Conservation (phyloP, 345 rosid species). For the Geranium brycei region DNA sequence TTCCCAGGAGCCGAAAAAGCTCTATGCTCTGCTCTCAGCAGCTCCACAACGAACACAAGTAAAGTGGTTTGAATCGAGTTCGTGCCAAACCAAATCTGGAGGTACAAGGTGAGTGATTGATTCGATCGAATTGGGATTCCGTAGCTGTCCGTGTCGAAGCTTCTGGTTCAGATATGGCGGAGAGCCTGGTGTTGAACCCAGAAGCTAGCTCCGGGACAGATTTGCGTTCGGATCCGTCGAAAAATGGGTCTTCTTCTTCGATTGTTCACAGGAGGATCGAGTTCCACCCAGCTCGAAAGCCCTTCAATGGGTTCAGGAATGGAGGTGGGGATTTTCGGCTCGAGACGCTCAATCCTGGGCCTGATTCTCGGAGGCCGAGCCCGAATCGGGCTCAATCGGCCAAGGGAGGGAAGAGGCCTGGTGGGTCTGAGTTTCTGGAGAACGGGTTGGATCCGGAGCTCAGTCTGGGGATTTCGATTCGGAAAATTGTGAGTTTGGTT, state of each 20-base stretch:
- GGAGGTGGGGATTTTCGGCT: not conserved
- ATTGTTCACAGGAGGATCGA: not conserved
- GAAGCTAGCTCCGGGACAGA: not conserved
- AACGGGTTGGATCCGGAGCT: slow-evolving; percentile 63
- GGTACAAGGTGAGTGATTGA: no score
- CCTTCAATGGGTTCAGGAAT: not conserved
- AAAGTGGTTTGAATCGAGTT: not conserved
- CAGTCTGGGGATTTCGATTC: slow-evolving; percentile 38
- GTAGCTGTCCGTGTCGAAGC: not conserved
- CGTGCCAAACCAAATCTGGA: no score
- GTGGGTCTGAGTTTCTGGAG: slow-evolving; percentile 40
- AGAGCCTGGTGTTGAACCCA: not conserved
- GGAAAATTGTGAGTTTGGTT: slow-evolving; percentile 55
- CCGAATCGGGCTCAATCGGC: not conserved
- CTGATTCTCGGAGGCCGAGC: not conserved
- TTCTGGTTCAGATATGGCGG: slow-evolving; percentile 4
- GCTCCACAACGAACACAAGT: slow-evolving; percentile 4
- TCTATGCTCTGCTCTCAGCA: slow-evolving; percentile 9
- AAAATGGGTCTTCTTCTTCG: slow-evolving; percentile 20
- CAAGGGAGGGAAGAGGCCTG: slow-evolving; percentile 25
- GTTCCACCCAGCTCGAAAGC: not conserved
- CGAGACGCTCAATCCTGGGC: not conserved
- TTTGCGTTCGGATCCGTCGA: slow-evolving; percentile 10
- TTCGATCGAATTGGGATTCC: not conserved
- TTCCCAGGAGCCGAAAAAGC: slow-evolving; percentile 37